A percentile compares a stretch with the other conserved stretches of the same genome.
phyloP scores from a whole-genome alignment of 257 asterid species.

The Lycium barbarum region DNA sequence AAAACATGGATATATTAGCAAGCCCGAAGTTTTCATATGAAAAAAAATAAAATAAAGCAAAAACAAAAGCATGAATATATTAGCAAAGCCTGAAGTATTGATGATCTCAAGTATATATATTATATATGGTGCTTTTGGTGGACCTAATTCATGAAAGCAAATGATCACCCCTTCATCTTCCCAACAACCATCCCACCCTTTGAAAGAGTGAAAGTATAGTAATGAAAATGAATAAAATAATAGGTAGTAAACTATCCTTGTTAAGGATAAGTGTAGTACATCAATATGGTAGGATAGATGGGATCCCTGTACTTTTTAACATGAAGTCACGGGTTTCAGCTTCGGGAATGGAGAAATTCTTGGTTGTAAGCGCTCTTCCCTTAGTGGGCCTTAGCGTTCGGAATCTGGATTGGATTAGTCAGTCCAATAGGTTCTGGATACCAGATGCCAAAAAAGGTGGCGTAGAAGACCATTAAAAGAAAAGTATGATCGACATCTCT shows the following conservation, averaged over 20 bases:
- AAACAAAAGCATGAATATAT: not conserved
- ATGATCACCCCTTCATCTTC: constrained; percentile 7
- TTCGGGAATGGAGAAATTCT: not conserved
- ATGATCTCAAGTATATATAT: not conserved
- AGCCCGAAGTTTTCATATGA: not conserved
- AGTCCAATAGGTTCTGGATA: too few relatives aligned
- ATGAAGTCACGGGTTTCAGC: not conserved
- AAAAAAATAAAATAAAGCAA: not conserved
- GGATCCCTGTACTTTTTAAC: not conserved
- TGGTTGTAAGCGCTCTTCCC: not conserved
- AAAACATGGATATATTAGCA: not conserved
- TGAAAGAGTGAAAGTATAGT: not conserved
- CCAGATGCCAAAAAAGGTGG: not conserved
- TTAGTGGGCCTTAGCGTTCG: not conserved
- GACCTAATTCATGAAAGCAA: constrained; percentile 14
- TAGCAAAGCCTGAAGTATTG: not conserved
- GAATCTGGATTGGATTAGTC: too few relatives aligned
- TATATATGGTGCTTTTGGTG: constrained; percentile 21
- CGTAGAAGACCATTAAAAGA: not conserved
- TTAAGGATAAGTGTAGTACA: not conserved
- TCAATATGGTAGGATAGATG: not conserved
- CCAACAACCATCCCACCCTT: not conserved
- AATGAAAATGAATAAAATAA: not conserved
- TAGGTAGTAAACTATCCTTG: not conserved
- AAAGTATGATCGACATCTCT: not conserved